These are phyloP conservation scores for Neonectria punicea DNA, from an alignment of 2,329 filamentous ascomycete species.

Conservation along the genomic window DNA sequence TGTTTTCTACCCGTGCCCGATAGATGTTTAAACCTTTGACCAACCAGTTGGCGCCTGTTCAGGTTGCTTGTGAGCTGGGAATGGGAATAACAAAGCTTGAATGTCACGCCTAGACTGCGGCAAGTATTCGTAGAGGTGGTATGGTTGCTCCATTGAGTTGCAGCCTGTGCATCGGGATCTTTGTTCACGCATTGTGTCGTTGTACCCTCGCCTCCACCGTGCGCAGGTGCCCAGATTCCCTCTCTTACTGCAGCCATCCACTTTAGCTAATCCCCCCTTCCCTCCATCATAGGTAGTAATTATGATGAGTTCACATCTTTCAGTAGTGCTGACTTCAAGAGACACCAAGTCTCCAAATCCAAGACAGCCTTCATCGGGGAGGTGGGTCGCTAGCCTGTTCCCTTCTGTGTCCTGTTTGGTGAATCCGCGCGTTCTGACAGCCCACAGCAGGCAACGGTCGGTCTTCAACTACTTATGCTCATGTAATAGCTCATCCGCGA, in stretches of 20 bases:
- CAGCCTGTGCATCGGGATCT: background rate
- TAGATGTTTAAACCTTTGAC: conserved; percentile 4
- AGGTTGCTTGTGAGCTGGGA: background rate
- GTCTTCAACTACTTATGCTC: conserved; percentile 24
- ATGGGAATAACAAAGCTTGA: background rate
- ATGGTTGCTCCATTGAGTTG: too few relatives aligned
- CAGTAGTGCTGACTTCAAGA: background rate
- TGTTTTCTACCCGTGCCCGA: conserved; percentile 14
- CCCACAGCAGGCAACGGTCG: background rate
- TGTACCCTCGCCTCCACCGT: background rate
- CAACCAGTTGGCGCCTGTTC: background rate
- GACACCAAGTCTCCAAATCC: background rate
- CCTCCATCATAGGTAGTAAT: background rate
- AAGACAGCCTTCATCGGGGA: background rate
- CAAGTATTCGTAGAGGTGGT: too few relatives aligned
- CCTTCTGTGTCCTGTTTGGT: background rate
- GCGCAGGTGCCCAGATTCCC: background rate
- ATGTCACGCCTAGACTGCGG: background rate
- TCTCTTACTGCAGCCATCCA: too few relatives aligned
- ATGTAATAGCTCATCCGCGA: conserved; percentile 72
- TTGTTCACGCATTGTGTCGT: background rate
- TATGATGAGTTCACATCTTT: background rate
- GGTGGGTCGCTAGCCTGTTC: background rate
- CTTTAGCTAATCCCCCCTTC: background rate
- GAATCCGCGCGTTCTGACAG: background rate